Evolutionary conservation across 2,329 filamentous ascomycete genomes (phyloP).

Genomic region (Talaromyces atroroseus): DNA sequence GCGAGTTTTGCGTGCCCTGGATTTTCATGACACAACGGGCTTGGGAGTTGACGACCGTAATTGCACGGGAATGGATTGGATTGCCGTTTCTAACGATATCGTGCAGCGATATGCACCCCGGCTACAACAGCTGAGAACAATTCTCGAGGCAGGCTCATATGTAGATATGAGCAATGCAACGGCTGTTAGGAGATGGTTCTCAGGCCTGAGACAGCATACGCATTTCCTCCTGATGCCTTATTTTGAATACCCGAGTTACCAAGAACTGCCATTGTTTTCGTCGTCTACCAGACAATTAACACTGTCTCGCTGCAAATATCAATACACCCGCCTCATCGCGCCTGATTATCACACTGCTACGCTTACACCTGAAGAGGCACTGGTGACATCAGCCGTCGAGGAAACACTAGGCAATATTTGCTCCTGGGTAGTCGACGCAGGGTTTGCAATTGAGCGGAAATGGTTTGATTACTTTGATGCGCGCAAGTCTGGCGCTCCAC

Average conservation of each 20-base stretch:
- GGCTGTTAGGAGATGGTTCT: not conserved
- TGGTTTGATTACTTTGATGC: not conserved
- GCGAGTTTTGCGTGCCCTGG: not conserved
- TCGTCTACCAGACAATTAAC: not conserved
- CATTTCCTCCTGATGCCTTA: constrained; percentile 4
- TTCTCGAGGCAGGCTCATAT: not conserved
- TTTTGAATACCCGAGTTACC: not conserved
- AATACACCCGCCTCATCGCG: not conserved
- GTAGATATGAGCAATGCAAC: constrained; percentile 28
- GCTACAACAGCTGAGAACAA: not conserved
- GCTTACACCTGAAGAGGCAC: not conserved
- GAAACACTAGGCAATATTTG: constrained; percentile 1
- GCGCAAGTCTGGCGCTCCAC: not conserved
- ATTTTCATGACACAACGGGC: not conserved
- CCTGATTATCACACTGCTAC: not conserved
- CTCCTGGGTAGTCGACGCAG: not conserved
- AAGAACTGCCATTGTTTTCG: not conserved
- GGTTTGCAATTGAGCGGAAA: not conserved
- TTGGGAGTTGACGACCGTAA: not conserved
- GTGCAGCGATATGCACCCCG: constrained; percentile 4
- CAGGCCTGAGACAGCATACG: not conserved
- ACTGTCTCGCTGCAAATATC: not conserved
- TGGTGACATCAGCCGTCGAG: not conserved
- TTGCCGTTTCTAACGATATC: not conserved
- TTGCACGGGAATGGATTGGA: constrained; percentile 1